Percentiles rank a stretch among this genome's conserved stretches.
These are phyloP conservation scores for Kodamaea restingae DNA, from an alignment of 805 yeast species.

Conservation along the genomic window DNA sequence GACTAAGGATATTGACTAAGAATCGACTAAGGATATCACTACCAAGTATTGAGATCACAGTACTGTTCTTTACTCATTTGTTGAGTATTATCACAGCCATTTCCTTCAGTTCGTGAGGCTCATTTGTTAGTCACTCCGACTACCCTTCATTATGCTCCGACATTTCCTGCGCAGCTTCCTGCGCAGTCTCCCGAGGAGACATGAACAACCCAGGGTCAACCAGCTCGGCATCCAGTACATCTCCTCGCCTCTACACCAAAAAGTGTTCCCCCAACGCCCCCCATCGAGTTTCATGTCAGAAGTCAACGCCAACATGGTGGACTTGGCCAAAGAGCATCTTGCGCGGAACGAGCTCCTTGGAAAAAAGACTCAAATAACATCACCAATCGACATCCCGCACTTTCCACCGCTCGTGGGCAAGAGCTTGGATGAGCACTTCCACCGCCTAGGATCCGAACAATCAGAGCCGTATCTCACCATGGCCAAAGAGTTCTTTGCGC, in stretches of 20 bases:
- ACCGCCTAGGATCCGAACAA: constrained; percentile 56
- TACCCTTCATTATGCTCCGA: too few relatives aligned
- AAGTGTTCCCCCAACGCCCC: constrained; percentile 50
- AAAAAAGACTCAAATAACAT: constrained; percentile 58
- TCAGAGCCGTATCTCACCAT: constrained; percentile 57
- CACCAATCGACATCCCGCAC: constrained; percentile 53
- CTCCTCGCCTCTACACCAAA: constrained; percentile 52
- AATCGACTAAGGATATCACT: too few relatives aligned
- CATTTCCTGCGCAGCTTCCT: too few relatives aligned
- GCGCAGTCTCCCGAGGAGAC: too few relatives aligned
- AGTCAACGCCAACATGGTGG: constrained; percentile 28
- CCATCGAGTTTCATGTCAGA: constrained; percentile 25
- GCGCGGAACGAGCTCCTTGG: constrained; percentile 65
- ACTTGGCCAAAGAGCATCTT: constrained; percentile 59
- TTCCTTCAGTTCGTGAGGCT: too few relatives aligned
- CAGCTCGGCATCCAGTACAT: constrained; percentile 80
- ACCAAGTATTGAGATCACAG: too few relatives aligned
- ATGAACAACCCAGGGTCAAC: constrained; percentile 18
- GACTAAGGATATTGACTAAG: too few relatives aligned
- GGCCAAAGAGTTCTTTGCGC: constrained; percentile 41
- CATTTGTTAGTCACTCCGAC: too few relatives aligned
- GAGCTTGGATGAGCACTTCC: constrained; percentile 81
- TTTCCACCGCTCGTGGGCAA: constrained; percentile 74
- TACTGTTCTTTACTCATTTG: too few relatives aligned
- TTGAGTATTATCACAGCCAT: too few relatives aligned